Evolutionary conservation across 2,329 filamentous ascomycete species (phyloP).

Genomic region (Orbilia brochopaga): DNA sequence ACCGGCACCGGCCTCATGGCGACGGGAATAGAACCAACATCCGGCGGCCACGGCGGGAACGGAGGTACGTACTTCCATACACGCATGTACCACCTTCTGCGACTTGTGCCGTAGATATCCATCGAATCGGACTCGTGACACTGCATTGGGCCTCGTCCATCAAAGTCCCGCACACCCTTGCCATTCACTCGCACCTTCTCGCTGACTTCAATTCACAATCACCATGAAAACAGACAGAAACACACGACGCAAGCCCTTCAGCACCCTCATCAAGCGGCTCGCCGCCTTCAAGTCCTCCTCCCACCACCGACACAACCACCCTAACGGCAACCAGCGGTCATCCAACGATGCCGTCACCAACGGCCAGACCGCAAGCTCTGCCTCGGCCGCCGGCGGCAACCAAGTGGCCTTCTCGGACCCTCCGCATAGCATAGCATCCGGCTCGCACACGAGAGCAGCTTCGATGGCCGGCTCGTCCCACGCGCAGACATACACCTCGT

Average conservation of each 20-base stretch:
- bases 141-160: not conserved
- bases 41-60: conserved; percentile 29
- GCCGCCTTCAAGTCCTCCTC: conserved; percentile 81
- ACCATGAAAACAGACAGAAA: conserved; percentile 29
- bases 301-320: conserved; percentile 61
- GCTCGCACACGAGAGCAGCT: conserved; percentile 63
- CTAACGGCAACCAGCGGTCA: conserved; percentile 57
- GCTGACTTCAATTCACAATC: conserved; percentile 17
- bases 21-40: conserved; percentile 37
- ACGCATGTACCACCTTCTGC: not conserved
- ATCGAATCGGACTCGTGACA: conserved; percentile 17
- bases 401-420: conserved; percentile 64
- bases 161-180: not conserved
- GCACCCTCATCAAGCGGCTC: conserved; percentile 92
- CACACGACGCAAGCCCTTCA: conserved; percentile 74
- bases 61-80: conserved; percentile 18
- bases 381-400: conserved; percentile 58
- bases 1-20: conserved; percentile 21
- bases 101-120: not conserved
- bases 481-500: conserved; percentile 61
- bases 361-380: conserved; percentile 35
- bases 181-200: not conserved
- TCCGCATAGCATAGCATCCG: conserved; percentile 61
- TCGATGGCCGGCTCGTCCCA: conserved; percentile 67
- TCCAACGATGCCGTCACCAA: conserved; percentile 23